These are phyloP conservation scores for Calonectria ilicicola DNA, from an alignment of 2,329 filamentous ascomycete genomes.

Conservation along the genomic window DNA sequence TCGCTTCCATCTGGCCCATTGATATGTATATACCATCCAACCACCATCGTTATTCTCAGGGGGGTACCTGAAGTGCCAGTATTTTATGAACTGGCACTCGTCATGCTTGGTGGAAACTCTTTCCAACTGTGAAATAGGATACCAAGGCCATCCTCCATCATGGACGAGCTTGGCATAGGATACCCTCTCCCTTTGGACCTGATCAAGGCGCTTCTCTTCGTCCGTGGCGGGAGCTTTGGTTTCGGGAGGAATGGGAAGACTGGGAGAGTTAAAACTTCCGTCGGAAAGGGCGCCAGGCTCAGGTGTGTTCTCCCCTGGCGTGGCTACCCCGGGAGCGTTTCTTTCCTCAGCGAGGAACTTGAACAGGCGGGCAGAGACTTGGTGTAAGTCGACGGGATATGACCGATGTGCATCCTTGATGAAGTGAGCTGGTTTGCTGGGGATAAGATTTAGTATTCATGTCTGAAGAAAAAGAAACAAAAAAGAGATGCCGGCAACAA, in stretches of 20 bases:
- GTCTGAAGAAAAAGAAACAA: neutral
- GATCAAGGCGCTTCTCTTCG: neutral
- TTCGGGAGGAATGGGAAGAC: neutral
- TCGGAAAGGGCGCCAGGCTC: neutral
- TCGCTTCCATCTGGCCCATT: slow-evolving; percentile 32
- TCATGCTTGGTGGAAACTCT: slow-evolving; percentile 23
- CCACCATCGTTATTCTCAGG: slow-evolving; percentile 1
- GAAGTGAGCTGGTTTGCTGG: neutral
- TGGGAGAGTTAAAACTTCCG: neutral
- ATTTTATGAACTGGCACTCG: slow-evolving; percentile 21
- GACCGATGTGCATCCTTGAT: neutral
- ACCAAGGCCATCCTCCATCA: slow-evolving; percentile 38
- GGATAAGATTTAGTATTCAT: neutral
- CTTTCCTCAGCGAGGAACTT: neutral
- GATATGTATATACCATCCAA: slow-evolving; percentile 33
- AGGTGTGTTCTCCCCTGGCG: neutral
- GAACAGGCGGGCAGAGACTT: neutral
- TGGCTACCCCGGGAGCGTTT: neutral
- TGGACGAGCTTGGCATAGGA: slow-evolving; percentile 23
- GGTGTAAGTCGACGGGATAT: neutral
- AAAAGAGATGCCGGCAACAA: neutral
- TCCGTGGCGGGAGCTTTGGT: neutral
- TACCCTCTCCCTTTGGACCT: slow-evolving; percentile 16
- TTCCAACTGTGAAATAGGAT: slow-evolving; percentile 25
- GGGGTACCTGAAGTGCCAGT: slow-evolving; percentile 28